phyloP scores from a whole-genome alignment of 2,329 filamentous ascomycete species.

The Cladosporium sp. region DNA sequence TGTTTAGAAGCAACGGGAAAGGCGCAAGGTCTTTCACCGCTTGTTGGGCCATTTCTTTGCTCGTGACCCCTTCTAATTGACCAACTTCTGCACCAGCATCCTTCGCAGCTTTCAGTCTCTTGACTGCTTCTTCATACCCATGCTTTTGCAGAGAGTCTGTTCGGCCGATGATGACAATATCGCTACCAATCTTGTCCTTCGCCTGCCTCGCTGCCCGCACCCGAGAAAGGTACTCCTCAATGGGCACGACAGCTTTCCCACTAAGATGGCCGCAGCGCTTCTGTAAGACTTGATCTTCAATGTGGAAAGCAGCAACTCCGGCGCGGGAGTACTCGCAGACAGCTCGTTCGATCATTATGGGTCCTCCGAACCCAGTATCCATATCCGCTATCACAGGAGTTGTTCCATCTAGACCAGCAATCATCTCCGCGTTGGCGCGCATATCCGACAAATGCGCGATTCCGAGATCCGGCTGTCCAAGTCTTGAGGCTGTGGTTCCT shows the following conservation, averaged over 20 bases:
- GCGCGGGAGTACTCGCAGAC: slow-evolving; percentile 45
- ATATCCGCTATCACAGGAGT: slow-evolving; percentile 23
- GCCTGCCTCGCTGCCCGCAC: slow-evolving; percentile 54
- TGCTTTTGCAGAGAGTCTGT: slow-evolving; percentile 53
- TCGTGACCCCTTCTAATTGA: slow-evolving; percentile 56
- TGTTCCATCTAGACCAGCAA: slow-evolving; percentile 16
- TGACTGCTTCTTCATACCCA: slow-evolving; percentile 54
- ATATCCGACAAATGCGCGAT: slow-evolving; percentile 20
- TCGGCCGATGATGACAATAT: slow-evolving; percentile 61
- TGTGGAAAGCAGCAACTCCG: slow-evolving; percentile 34
- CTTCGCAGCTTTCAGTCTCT: slow-evolving; percentile 47
- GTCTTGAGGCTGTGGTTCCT: slow-evolving; percentile 20
- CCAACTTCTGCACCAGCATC: slow-evolving; percentile 55
- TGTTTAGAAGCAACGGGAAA: slow-evolving; percentile 53
- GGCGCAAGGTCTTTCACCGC: slow-evolving; percentile 46
- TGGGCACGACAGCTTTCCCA: slow-evolving; percentile 56
- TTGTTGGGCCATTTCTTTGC: slow-evolving; percentile 46
- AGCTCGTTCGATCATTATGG: slow-evolving; percentile 51
- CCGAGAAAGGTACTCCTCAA: slow-evolving; percentile 48
- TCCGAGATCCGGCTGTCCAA: slow-evolving; percentile 22
- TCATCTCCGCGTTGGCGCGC: slow-evolving; percentile 20
- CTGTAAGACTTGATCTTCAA: slow-evolving; percentile 59
- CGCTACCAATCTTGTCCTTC: slow-evolving; percentile 44
- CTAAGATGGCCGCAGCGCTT: slow-evolving; percentile 63
- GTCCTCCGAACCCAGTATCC: slow-evolving; percentile 28